Base-by-base conservation (phyloP, 176 grass and related monocot species). In the Ensete ventricosum region DNA sequence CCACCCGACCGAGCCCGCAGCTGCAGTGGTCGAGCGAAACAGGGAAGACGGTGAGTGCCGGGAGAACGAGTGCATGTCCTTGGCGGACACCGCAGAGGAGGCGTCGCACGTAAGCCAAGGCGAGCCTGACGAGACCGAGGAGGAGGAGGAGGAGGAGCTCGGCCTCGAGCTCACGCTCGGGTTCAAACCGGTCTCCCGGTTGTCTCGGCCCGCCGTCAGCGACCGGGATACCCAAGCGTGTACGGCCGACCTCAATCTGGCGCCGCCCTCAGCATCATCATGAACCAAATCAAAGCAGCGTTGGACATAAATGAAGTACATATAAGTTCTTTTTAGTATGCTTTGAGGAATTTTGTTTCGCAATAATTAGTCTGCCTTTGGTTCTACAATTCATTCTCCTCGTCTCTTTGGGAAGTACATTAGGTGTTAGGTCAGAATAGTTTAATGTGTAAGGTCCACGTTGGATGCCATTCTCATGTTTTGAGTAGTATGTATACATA, bases 71-170 rank as follows among this genome's bases (percentile, higher is more conserved):
- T n/a, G 67, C 67, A 71, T n/a, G 49, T 74, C 67, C 1, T 84
- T 82, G 22, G 79, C 76, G 64, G 88, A 80, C 81, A 89, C 84
- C 9, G 88, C 77, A 21, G 53, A 62, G 54, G 55, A 72, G 27
- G 79, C 71, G 9, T 88, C 87, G 24, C 82, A 90, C 76, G 88
- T 90, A 5, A 90, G 88, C 85, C 88, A 88, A 69, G 87, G 71
- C 19, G 84, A 82, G 78, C 84, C 43, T 48, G 76, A 34, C 11
- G 27, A 11, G 23, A 25, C 60, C 52, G 17, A 8, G 34, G 74
- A 76, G 6, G 52, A 55, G 24, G 75, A 8, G 34, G 74, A 76
- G 6, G 52, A 55, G 24, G 75, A 81, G 64, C 49, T 68, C 0
- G 83, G 20, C 24, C 83, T 88, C 14, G 80, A 85, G 2, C 83